phyloP scores from a whole-genome alignment of 805 yeast species.

The Cyberlindnera xylosilytica region DNA sequence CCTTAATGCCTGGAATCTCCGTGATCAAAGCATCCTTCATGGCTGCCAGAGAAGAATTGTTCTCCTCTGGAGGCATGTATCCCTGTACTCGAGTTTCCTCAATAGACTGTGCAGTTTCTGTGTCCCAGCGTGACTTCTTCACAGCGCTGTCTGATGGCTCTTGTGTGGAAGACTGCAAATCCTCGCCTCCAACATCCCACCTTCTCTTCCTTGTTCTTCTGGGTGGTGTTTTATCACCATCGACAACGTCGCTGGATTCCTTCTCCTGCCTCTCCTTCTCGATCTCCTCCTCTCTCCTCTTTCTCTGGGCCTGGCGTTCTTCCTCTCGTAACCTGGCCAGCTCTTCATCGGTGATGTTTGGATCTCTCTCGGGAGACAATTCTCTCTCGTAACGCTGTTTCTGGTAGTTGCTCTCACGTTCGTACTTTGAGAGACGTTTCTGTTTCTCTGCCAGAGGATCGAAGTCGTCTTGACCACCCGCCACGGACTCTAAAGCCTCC shows the following conservation, averaged over 20 bases:
- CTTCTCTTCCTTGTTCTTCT: constrained; percentile 23
- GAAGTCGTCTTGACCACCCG: constrained; percentile 18
- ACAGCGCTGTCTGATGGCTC: constrained; percentile 1
- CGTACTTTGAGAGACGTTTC: constrained; percentile 28
- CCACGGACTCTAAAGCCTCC: constrained; percentile 25
- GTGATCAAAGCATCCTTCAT: constrained; percentile 40
- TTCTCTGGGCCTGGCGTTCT: constrained; percentile 34
- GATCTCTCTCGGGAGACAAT: constrained; percentile 30
- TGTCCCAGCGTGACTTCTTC: constrained; percentile 19
- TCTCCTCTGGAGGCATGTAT: constrained; percentile 53
- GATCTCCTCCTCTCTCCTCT: constrained; percentile 12
- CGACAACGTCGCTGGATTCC: constrained; percentile 2
- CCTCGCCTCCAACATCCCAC: constrained; percentile 22
- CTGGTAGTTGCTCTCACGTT: constrained; percentile 48
- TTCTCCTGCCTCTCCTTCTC: not conserved
- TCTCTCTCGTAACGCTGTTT: constrained; percentile 34
- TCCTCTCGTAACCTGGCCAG: constrained; percentile 39
- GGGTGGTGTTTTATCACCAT: constrained; percentile 29
- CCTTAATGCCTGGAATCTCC: constrained; percentile 63
- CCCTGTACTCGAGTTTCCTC: constrained; percentile 22
- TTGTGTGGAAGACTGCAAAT: not conserved
- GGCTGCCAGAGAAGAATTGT: constrained; percentile 27
- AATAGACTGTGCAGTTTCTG: not conserved
- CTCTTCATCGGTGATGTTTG: constrained; percentile 38
- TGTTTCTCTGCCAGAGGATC: constrained; percentile 31